Evolutionary conservation across 441 rosid species (phyloP), one percentile per base, ranked within the genome.

Genomic region (Dalechampia spathulata): DNA sequence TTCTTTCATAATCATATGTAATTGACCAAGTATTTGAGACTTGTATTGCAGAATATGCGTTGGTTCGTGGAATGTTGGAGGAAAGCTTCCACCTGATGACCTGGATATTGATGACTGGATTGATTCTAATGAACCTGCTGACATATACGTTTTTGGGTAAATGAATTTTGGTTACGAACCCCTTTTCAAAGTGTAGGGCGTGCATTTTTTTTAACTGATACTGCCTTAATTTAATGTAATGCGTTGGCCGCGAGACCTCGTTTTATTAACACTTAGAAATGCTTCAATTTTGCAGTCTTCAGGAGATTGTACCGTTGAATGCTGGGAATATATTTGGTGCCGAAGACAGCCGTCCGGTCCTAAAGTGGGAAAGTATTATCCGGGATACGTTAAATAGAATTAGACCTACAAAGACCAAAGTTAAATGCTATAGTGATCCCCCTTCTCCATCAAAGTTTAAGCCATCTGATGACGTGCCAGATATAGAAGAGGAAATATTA

Each of bases 21-120:
- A 23, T 23, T 46, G 6, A 38, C 47, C 15, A 27, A 6, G 34
- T 8, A 47, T 15, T n/a, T 49, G 28, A 25, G 43, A 48, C 17
- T 20, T 42, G 21, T 22, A 41, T 49, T 22, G 30, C 55, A 92
- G 99, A 74, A 69, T 92, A 66, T 64, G 81, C 25, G 87, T 75
- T 55, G 90, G 90, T 52, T 86, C 99, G 22, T 92, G 99, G 99
- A 92, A 92, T 68, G 97, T 85, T 48, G 99, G 84, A 68, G 97
- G 96, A 55, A 79, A 70, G 61, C 67, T 83, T 64, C 99, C 99
- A 39, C 82, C 90, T 1, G 86, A 85, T 57, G 96, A 86, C 69
- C 82, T 89, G 26, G 96, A 79, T 73, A 80, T 92, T 36, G 97
- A 92, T 72, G 95, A 85, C 32, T 92, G 96, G 99, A 79, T 92